Conservation (phyloP, 2,329 filamentous ascomycete species). For the Metarhizium robertsii region DNA sequence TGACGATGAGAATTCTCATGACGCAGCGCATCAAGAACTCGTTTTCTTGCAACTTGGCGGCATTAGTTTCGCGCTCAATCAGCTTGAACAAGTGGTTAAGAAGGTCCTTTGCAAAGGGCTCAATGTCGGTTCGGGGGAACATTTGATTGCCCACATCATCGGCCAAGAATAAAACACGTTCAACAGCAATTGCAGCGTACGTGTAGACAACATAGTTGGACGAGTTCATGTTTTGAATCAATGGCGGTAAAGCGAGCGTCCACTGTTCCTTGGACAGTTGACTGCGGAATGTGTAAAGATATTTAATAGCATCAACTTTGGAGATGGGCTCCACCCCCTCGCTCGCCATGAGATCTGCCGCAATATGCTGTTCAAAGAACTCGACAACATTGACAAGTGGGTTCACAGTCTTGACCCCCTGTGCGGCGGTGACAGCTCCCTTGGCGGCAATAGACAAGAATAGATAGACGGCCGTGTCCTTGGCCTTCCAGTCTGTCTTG, state of each 20-base stretch:
- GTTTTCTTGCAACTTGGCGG: constrained; percentile 95
- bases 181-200: constrained; percentile 93
- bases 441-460: constrained; percentile 92
- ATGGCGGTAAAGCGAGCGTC: constrained; percentile 77
- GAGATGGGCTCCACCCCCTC: constrained; percentile 69
- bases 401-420: constrained; percentile 88
- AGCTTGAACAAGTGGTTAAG: constrained; percentile 84
- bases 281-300: constrained; percentile 92
- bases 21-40: constrained; percentile 98
- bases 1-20: constrained; percentile 93
- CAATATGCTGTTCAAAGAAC: constrained; percentile 90
- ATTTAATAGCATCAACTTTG: constrained; percentile 97
- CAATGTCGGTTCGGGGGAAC: constrained; percentile 70
- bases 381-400: constrained; percentile 79
- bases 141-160: constrained; percentile 68
- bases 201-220: constrained; percentile 95
- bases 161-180: constrained; percentile 77
- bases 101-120: constrained; percentile 75
- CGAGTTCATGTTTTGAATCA: constrained; percentile 85
- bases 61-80: constrained; percentile 73
- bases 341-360: constrained; percentile 71
- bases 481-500: constrained; percentile 86
- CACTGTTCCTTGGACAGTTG: constrained; percentile 88
- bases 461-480: constrained; percentile 96
- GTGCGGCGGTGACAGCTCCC: constrained; percentile 74